A percentile compares a stretch with the other conserved stretches of the same genome.
Evolutionary conservation across 2,329 filamentous ascomycete genomes (phyloP).

Genomic region (Fusarium phyllophilum): DNA sequence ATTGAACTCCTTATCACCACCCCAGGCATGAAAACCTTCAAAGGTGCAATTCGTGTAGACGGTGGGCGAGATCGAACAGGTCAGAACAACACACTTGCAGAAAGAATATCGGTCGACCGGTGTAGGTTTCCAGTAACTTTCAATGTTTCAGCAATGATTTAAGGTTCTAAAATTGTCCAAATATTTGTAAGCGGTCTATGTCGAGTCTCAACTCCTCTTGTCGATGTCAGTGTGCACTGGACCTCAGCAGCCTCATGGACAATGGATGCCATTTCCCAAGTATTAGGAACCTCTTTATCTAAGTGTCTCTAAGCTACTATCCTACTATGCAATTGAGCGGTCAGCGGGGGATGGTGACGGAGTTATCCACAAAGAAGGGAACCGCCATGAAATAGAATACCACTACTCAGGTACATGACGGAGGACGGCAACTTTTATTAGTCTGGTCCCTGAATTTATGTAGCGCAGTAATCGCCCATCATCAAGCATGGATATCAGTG

Average conservation of each 20-base stretch:
- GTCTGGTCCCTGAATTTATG: constrained; percentile 30
- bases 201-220: not conserved
- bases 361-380: constrained; percentile 12
- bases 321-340: not conserved
- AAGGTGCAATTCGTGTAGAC: not conserved
- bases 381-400: constrained; percentile 3
- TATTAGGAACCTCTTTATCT: not conserved
- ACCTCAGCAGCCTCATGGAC: not conserved
- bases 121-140: not conserved
- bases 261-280: not conserved
- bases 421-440: constrained; percentile 12
- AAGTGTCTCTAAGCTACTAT: not conserved
- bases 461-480: not conserved
- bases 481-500: constrained; percentile 21
- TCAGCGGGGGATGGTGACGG: not conserved
- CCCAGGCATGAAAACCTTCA: not conserved
- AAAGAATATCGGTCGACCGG: not conserved
- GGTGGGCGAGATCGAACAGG: not conserved
- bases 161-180: not conserved
- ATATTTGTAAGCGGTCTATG: not conserved
- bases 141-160: not conserved
- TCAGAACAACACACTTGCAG: not conserved
- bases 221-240: not conserved
- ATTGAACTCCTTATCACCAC: not conserved
- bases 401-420: not conserved